These are phyloP conservation scores for Termitomyces sp. DNA, from an alignment of 768 basidiomycete genomes.

Conservation along the genomic window DNA sequence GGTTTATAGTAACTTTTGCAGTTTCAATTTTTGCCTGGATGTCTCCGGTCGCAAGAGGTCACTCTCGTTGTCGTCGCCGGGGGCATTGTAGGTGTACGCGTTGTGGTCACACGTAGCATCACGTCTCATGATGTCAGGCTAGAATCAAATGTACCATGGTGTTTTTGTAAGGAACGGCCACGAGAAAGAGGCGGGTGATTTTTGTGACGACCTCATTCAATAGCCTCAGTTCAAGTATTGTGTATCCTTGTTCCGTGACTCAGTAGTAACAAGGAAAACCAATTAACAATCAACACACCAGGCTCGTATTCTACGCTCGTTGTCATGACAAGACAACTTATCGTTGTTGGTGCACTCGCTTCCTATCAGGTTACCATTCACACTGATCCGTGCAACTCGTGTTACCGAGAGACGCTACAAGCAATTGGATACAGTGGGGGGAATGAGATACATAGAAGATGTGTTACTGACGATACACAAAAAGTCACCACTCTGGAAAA, in stretches of 20 bases:
- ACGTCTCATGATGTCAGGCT: not conserved
- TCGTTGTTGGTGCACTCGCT: too few relatives aligned
- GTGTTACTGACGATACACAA: not conserved
- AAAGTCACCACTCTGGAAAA: not conserved
- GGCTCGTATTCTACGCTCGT: too few relatives aligned
- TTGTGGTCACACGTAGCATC: conserved; percentile 21
- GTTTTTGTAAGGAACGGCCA: too few relatives aligned
- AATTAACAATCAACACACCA: too few relatives aligned
- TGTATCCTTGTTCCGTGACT: too few relatives aligned
- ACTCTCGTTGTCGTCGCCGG: conserved; percentile 41
- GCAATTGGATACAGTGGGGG: not conserved
- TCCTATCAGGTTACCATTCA: too few relatives aligned
- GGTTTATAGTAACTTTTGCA: conserved; percentile 89
- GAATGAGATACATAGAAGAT: not conserved
- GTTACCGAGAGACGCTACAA: not conserved
- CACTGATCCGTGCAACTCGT: not conserved
- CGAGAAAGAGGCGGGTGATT: too few relatives aligned
- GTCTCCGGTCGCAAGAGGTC: conserved; percentile 51
- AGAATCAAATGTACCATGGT: too few relatives aligned
- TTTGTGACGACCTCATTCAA: too few relatives aligned
- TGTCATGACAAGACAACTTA: too few relatives aligned
- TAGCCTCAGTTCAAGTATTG: too few relatives aligned
- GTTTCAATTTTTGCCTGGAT: conserved; percentile 93
- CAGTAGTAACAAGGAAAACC: too few relatives aligned
- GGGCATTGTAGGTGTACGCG: conserved; percentile 32